These are phyloP conservation scores for Termitomyces sp. DNA, from an alignment of 768 basidiomycete species.

Conservation along the genomic window DNA sequence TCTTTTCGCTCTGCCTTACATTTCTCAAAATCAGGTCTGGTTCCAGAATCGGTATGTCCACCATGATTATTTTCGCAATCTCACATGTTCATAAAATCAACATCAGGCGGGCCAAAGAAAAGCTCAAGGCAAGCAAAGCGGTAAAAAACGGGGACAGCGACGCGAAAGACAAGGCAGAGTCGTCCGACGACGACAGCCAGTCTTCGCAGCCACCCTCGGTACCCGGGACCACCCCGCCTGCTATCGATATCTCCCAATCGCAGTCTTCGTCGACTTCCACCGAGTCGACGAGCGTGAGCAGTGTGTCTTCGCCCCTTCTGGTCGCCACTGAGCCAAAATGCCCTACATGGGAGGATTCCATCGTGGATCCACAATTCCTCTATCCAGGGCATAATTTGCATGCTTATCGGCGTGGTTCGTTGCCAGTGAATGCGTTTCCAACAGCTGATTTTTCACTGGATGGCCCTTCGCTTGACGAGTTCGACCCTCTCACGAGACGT, in stretches of 20 bases:
- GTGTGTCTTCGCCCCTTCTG: slow-evolving; percentile 36
- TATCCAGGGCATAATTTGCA: slow-evolving; percentile 19
- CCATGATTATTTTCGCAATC: slow-evolving; percentile 3
- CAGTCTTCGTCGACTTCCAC: slow-evolving; percentile 13
- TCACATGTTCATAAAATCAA: slow-evolving; percentile 2
- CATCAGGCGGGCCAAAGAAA: slow-evolving; percentile 78
- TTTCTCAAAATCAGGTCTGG: slow-evolving; percentile 59
- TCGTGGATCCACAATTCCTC: slow-evolving; percentile 23
- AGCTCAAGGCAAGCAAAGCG: slow-evolving; percentile 54
- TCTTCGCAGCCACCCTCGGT: neutral
- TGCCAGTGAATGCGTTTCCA: slow-evolving; percentile 42
- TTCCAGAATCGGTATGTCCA: slow-evolving; percentile 73
- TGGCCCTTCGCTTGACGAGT: slow-evolving; percentile 34
- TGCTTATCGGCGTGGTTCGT: slow-evolving; percentile 47
- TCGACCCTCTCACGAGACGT: slow-evolving; percentile 38
- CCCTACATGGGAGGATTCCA: slow-evolving; percentile 30
- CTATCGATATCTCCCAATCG: slow-evolving; percentile 8
- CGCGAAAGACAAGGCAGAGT: slow-evolving; percentile 20
- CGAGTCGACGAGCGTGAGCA: slow-evolving; percentile 23
- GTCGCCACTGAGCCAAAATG: slow-evolving; percentile 27
- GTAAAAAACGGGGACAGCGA: slow-evolving; percentile 26
- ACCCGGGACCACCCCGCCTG: slow-evolving; percentile 7
- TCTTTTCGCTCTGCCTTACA: slow-evolving; percentile 6
- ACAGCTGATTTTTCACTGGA: slow-evolving; percentile 23
- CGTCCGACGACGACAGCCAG: slow-evolving; percentile 20